These are phyloP conservation scores for Primulina huaijiensis DNA, from an alignment of 257 asterid genomes.

Conservation along the genomic window DNA sequence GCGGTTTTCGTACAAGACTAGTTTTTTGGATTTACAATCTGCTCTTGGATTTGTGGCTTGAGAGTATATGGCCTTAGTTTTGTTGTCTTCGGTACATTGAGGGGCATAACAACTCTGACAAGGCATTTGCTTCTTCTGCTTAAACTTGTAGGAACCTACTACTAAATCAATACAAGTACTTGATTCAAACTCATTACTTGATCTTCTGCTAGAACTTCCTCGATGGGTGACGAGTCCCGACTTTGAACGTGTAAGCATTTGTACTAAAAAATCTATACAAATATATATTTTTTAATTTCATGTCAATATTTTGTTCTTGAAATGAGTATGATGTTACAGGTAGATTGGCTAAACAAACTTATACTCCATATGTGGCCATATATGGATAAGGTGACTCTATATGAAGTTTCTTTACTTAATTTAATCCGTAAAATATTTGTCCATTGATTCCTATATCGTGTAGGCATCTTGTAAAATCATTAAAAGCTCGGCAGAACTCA, in stretches of 20 bases:
- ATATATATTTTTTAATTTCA: constrained; percentile 2
- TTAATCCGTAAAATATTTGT: neutral
- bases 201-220: constrained; percentile 65
- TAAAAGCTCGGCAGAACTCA: constrained; percentile 46
- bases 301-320: neutral
- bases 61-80: too few species aligned
- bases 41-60: too few species aligned
- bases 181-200: constrained; percentile 38
- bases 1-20: too few species aligned
- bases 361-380: constrained; percentile 61
- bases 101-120: neutral
- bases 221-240: constrained; percentile 84
- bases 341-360: constrained; percentile 73
- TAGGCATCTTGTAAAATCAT: constrained; percentile 69
- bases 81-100: neutral
- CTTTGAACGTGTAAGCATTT: constrained; percentile 57
- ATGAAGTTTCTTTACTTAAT: neutral
- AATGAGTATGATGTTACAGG: constrained; percentile 36
- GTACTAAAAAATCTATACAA: neutral
- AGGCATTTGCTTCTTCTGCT: neutral
- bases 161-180: constrained; percentile 30
- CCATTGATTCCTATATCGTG: constrained; percentile 3
- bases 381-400: constrained; percentile 60
- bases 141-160: constrained; percentile 41
- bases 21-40: too few species aligned